Evolutionary conservation across 495 filamentous ascomycete species (phyloP), one percentile per base, ranked within the genome.

Genomic region (Thozetella sp.): DNA sequence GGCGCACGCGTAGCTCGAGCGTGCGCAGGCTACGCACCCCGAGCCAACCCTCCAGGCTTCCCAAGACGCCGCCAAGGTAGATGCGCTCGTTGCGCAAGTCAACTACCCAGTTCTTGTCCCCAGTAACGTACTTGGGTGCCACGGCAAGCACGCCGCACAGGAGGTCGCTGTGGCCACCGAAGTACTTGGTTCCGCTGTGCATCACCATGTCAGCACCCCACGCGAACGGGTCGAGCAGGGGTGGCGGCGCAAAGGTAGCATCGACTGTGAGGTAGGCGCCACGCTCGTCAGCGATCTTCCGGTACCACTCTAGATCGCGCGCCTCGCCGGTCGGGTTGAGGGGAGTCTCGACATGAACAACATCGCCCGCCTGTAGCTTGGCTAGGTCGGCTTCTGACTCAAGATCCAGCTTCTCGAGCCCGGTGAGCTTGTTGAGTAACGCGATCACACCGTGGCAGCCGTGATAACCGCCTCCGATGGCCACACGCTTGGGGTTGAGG

Each of bases 161-260:
- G 74, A 97, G 76, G 74, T 99, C 95, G 61, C 86, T 90, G 74
- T 99, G 95, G 0, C 95, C 95, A 20, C 95, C 95, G 58, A 99
- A 83, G 71, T 97, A 99, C 80, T 99, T 99, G 10, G 93, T 95
- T 13, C 92, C 95, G 22, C 82, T 87, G 72, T 99, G 95, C 89
- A 97, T 89, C 22, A 97, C 85, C 0, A 91, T 71, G 72, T 97
- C 93, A 2, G 88, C 91, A 57, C 93, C 93, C 66, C 78, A 87
- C 30, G 65, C 50, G 68, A 97, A 96, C 1, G 95, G 95, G 63
- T 97, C 91, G 71, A 91, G 89, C 37, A 99, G 79, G 22, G 87
- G 87, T 15, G 95, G 95, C n/a, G 95, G 95, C 1, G 86, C 95
- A 69, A 99, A 97, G 0, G 95, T 99, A 0, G 88, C 83, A 73